Base-by-base conservation (phyloP, 2,329 filamentous ascomycete genomes). In the Teratosphaeriaceae sp. region DNA sequence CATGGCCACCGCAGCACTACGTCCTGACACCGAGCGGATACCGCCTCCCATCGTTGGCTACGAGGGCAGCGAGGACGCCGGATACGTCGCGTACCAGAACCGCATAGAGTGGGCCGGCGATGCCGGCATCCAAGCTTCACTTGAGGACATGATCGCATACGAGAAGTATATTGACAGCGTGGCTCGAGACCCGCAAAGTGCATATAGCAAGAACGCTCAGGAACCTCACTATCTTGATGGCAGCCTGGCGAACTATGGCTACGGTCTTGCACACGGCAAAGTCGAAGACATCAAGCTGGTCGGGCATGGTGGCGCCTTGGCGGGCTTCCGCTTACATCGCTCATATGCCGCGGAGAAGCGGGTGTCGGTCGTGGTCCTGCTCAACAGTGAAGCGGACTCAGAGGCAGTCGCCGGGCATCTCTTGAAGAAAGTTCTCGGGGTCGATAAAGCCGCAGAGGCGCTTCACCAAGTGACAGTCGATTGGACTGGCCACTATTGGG, bases 81-180 rank as follows among this genome's bases (percentile, higher is more conserved):
- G 69, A 0, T 71, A 60, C 39, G 47, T 59, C 2, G 54, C 60
- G 1, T 65, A 61, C 3, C 41, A 56, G 11, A 71, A 72, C 41
- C 57, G 58, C 0, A 71, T 71, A 37, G 66, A 71, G 45, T 72
- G 69, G 69, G 61, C 67, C 15, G 69, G 67, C 2, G 69, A 71
- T 54, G 69, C 69, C 5, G 69, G 69, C 6, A 53, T 70, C 11
- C 65, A 64, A 3, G 68, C 66, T 38, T 65, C 67, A 5, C 60
- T 71, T 2, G 51, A 55, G n/a, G 69, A 72, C 48, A 71, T 72
- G 69, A 60, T 71, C 38, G 65, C 65, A 1, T 72, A 69, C 43
- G 69, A 72, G 47, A 58, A 63, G 46, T 66, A 62, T 47, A 48
- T 72, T 12, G 58, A 71, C 40, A 47, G 44, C 24, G 55, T 54